A percentile compares a stretch with the other conserved stretches of the same genome.
Evolutionary conservation across 306 rosid genomes (phyloP).

Genomic region (Fragaria ananassa): DNA sequence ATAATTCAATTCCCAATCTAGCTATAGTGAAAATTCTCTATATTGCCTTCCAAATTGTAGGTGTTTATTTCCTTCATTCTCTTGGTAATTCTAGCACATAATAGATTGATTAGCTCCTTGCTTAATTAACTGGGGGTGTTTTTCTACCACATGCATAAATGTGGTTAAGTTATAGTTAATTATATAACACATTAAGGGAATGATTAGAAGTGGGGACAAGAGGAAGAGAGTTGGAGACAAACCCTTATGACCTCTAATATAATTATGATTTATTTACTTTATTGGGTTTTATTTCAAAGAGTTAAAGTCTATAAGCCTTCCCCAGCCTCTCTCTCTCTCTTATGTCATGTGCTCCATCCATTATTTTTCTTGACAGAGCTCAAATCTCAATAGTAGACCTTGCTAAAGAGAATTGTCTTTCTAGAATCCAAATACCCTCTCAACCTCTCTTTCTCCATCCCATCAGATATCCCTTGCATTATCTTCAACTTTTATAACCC

Average conservation of each 20-base stretch:
- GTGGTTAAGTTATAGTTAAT: neutral
- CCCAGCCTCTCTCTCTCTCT: constrained; percentile 21
- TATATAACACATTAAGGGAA: neutral
- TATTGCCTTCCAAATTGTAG: neutral
- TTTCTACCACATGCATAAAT: neutral
- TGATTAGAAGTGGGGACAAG: constrained; percentile 13
- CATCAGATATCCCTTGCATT: constrained; percentile 47
- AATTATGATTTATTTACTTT: constrained; percentile 8
- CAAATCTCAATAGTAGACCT: constrained; percentile 7
- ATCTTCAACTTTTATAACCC: constrained; percentile 51
- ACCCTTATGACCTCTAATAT: constrained; percentile 8
- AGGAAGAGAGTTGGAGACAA: constrained; percentile 17
- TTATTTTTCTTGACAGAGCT: neutral
- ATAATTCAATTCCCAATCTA: constrained; percentile 41
- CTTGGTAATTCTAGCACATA: neutral
- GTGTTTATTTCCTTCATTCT: constrained; percentile 6
- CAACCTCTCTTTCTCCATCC: constrained; percentile 40
- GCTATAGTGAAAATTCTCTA: neutral
- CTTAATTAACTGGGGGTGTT: neutral
- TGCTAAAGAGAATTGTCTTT: constrained; percentile 14
- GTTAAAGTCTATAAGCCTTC: neutral
- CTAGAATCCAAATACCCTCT: neutral
- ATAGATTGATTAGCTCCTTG: neutral
- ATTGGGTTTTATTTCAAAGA: constrained; percentile 12
- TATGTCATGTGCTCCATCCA: neutral